Evolutionary conservation across 768 basidiomycete species (phyloP), one percentile per base, ranked within the genome.

Genomic region (Boletus rex-veris): DNA sequence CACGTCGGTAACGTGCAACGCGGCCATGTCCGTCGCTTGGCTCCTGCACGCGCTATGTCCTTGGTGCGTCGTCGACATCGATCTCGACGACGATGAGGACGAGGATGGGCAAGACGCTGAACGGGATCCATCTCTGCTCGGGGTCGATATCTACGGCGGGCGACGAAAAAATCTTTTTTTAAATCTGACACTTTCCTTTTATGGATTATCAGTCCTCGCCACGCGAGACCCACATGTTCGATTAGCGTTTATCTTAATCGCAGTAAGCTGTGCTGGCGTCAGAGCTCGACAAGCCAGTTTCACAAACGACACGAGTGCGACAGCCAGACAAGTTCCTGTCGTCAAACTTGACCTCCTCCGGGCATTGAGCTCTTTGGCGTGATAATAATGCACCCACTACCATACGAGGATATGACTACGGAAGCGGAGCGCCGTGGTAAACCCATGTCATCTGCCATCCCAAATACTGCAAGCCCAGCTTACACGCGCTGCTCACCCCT

Each of bases 381-480:
- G 44, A 11, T 4, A 28, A n/a, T 16, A 47, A 31, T 19, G 43
- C 9, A 43, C 5, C 35, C 31, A 24, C 15, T 57, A 57, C 60
- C 37, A 64, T 58, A 64, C 47, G 58, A 58, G 57, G 55, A 19
- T 40, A 47, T 26, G 3, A 24, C 21, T n/a, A 18, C 54, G 60
- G 62, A 60, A 63, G 50, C 62, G 64, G 69, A 52, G n/a, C 37
- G 52, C 67, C 67, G 67, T 55, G 49, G 46, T 58, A 62, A 64
- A 40, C 47, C 52, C 48, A 54, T 55, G 51, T 43, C 56, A 52
- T 44, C 48, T 44, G 19, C 36, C 51, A 16, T 60, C 62, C 64
- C 64, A 66, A 65, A 64, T 65, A 64, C 62, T 65, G 63, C 63
- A 65, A 62, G 30, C 24, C 47, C 52, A 46, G n/a, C 37, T n/a